A percentile compares a stretch with the other conserved stretches of the same genome.
Evolutionary conservation across 2,329 filamentous ascomycete species (phyloP).

Genomic region (Chrysosphaeria jannelii): DNA sequence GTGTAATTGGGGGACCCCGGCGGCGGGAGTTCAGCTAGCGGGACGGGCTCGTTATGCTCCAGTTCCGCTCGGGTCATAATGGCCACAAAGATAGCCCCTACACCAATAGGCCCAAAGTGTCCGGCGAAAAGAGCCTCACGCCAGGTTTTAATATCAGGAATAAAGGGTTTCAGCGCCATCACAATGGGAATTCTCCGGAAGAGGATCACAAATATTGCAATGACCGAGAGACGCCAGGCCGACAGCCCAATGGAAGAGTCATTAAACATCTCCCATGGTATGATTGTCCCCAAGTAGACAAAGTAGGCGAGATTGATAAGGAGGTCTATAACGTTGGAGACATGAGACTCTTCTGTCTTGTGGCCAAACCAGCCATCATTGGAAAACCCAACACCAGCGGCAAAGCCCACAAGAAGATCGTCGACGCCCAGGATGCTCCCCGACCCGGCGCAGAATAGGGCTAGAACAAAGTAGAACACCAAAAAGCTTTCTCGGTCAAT

Average conservation of each 20-base stretch:
- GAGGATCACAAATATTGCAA: conserved; percentile 76
- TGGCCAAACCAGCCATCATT: conserved; percentile 98
- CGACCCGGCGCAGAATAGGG: conserved; percentile 81
- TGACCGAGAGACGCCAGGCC: conserved; percentile 77
- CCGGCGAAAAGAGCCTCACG: conserved; percentile 87
- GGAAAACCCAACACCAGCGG: conserved; percentile 90
- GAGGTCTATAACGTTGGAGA: conserved; percentile 96
- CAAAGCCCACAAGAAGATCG: conserved; percentile 80
- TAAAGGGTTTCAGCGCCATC: conserved; percentile 67
- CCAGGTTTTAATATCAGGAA: conserved; percentile 96
- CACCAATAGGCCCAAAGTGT: conserved; percentile 91
- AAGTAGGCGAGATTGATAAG: conserved; percentile 94
- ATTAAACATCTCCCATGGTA: conserved; percentile 87
- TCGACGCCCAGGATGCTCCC: conserved; percentile 78
- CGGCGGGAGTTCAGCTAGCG: conserved; percentile 30
- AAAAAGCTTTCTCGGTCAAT: conserved; percentile 94
- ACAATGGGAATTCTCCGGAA: conserved; percentile 93
- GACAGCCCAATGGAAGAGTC: conserved; percentile 37
- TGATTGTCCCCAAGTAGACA: conserved; percentile 89
- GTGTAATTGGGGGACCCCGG: conserved; percentile 25
- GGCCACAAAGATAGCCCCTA: conserved; percentile 84
- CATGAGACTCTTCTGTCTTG: conserved; percentile 93
- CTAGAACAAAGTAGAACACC: conserved; percentile 93
- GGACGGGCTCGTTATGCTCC: conserved; percentile 46
- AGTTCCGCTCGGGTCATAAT: conserved; percentile 83